Conservation (phyloP, 345 rosid genomes). For the Nephelium lappaceum region DNA sequence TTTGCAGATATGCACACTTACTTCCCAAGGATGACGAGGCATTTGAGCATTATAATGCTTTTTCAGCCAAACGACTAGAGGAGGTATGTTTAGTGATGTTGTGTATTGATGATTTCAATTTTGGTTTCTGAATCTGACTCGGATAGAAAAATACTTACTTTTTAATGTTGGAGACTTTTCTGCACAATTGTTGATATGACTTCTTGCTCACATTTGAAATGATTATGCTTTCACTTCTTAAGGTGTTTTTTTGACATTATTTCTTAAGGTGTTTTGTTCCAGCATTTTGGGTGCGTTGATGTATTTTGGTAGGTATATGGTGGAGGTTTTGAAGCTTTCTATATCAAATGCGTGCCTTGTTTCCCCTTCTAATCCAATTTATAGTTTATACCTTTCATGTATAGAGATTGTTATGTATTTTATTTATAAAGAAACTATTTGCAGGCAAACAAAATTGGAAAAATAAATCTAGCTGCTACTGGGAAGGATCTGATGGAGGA, state of each 20-base stretch:
- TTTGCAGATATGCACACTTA: slow-evolving; percentile 83
- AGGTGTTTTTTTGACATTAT: too few species aligned
- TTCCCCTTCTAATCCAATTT: neutral
- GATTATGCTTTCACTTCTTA: neutral
- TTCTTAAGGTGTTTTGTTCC: neutral
- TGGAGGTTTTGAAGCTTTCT: slow-evolving; percentile 5
- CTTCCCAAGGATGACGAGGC: slow-evolving; percentile 92
- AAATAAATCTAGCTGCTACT: slow-evolving; percentile 97
- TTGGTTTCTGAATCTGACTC: neutral
- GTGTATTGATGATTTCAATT: neutral
- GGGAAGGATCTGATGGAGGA: slow-evolving; percentile 99
- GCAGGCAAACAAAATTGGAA: slow-evolving; percentile 98
- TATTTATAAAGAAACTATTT: slow-evolving; percentile 8
- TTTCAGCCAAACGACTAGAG: slow-evolving; percentile 78
- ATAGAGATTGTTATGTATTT: neutral
- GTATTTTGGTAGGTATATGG: slow-evolving; percentile 7
- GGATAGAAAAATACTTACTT: neutral
- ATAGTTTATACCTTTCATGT: neutral
- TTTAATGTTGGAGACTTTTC: neutral
- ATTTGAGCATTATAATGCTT: slow-evolving; percentile 72
- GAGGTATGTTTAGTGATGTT: slow-evolving; percentile 54
- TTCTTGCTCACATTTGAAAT: neutral
- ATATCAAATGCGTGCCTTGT: neutral
- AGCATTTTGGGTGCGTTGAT: neutral
- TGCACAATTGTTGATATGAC: neutral